Base-by-base conservation (phyloP, 768 basidiomycete species). In the Suillus fuscotomentosus region DNA sequence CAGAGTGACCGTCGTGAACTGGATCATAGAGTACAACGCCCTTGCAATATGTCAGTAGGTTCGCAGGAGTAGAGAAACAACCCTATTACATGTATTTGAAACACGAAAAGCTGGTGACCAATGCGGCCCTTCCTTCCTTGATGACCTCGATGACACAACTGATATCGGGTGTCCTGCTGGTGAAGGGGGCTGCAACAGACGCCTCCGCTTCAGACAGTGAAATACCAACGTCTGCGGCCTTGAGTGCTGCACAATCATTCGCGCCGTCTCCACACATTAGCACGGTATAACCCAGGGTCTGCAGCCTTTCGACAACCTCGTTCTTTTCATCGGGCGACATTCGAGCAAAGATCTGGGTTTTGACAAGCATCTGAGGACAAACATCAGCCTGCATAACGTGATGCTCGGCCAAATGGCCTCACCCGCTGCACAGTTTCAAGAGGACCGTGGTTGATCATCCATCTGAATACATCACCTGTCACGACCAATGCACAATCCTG, bases 311-410 rank as follows among this genome's bases (percentile, higher is more conserved):
- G 20, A 99, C 94, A 20, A 99, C 88, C 75, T 99, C 97, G 69
- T 98, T 97, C 79, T 99, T 99, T 81, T 99, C 97, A 73, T 99
- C 97, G 0, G 97, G 97, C 10, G 97, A 99, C 97, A 99, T 99
- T 27, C 97, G 87, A 10, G 97, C 96, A 74, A 95, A 99, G 54
- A 99, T 89, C 74, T 97, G 94, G 2, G 96, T 88, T 76, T 97
- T 97, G 39, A 98, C 92, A 22, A 99, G 88, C 95, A 99, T 97
- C 97, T 98, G 62, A 5, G 31, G 22, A n/a, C 65, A 61, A 17
- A 62, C 38, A 43, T 56, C 48, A 64, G 14, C 61, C 54, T 64
- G 51, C 53, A 61, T 42, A 22, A 22, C 38, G 20, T 42, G 20
- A 20, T 50, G 36, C 20, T 13, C 1, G 48, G 48, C 27, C 24